Evolutionary conservation across 108 stramenopile species (phyloP).

Genomic region (Schizochytrium sp.): DNA sequence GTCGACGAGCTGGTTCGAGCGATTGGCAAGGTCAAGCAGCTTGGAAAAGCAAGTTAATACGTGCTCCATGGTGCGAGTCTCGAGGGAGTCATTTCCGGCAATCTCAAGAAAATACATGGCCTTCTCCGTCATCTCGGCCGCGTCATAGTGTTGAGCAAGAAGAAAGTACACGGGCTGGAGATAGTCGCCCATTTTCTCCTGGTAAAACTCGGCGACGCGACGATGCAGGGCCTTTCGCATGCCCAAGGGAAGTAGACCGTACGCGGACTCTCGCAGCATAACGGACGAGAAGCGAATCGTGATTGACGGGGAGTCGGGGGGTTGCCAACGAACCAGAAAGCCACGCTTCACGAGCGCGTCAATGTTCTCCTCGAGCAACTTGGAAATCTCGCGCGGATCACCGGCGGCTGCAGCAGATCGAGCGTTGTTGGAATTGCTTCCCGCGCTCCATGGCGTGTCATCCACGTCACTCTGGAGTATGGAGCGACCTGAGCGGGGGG

Average conservation of each 20-base stretch:
- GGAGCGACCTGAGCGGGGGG: too few relatives aligned
- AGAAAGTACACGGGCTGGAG: background rate
- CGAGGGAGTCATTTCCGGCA: background rate
- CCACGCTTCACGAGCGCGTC: background rate
- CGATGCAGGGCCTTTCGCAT: background rate
- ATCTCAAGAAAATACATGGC: background rate
- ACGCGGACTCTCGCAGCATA: constrained; percentile 6
- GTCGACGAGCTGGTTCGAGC: background rate
- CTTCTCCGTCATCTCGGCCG: background rate
- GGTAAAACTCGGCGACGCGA: background rate
- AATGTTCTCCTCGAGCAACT: background rate
- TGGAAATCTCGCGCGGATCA: background rate
- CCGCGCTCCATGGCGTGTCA: too few relatives aligned
- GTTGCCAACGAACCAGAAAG: background rate
- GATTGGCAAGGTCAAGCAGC: background rate
- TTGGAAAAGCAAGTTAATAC: background rate
- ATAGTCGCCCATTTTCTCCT: background rate
- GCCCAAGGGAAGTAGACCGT: background rate
- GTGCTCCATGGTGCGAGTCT: background rate
- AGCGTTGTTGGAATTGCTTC: too few relatives aligned
- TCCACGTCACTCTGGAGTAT: too few relatives aligned
- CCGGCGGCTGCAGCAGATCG: background rate
- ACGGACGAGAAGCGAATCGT: background rate
- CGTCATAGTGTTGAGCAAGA: background rate
- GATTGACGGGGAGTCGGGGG: too few relatives aligned